Conservation (phyloP, 306 rosid species). For the Hippophae tibetana region DNA sequence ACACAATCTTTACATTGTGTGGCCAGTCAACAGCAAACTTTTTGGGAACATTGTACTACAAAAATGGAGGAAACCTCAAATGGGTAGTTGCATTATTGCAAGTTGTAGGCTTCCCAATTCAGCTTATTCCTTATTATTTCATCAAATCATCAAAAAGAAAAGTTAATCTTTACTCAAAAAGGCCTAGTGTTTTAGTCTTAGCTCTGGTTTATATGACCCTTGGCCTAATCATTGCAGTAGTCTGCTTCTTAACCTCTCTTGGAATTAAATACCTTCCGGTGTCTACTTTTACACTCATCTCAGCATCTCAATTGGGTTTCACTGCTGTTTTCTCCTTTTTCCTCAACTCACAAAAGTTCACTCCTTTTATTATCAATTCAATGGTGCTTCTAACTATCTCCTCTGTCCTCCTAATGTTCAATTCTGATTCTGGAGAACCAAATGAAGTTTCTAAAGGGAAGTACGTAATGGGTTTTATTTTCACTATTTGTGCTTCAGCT, state of each 20-base stretch:
- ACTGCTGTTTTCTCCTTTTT: slow-evolving; percentile 50
- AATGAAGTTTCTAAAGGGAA: slow-evolving; percentile 14
- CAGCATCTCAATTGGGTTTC: slow-evolving; percentile 39
- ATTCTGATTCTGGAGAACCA: slow-evolving; percentile 5
- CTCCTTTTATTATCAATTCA: slow-evolving; percentile 40
- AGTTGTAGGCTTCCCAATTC: slow-evolving; percentile 27
- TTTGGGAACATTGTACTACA: slow-evolving; percentile 26
- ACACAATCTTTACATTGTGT: slow-evolving; percentile 2
- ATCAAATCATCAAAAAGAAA: slow-evolving; percentile 1
- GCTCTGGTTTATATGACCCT: slow-evolving; percentile 21
- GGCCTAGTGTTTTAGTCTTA: slow-evolving; percentile 6
- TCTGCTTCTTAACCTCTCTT: slow-evolving; percentile 18
- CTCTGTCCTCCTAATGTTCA: slow-evolving; percentile 35
- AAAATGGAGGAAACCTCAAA: slow-evolving; percentile 29
- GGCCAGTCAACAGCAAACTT: slow-evolving; percentile 24
- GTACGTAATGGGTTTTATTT: slow-evolving; percentile 36
- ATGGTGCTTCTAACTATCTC: slow-evolving; percentile 46
- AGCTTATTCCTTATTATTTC: slow-evolving; percentile 19
- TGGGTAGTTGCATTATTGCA: slow-evolving; percentile 26
- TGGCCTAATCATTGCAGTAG: slow-evolving; percentile 22
- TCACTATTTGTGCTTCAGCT: slow-evolving; percentile 36
- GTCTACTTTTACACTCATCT: slow-evolving; percentile 34
- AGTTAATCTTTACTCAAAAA: neutral
- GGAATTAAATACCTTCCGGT: slow-evolving; percentile 38
- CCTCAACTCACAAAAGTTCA: slow-evolving; percentile 38